Base-by-base conservation (phyloP, 805 yeast genomes). In the Starmerella tilneyi region DNA sequence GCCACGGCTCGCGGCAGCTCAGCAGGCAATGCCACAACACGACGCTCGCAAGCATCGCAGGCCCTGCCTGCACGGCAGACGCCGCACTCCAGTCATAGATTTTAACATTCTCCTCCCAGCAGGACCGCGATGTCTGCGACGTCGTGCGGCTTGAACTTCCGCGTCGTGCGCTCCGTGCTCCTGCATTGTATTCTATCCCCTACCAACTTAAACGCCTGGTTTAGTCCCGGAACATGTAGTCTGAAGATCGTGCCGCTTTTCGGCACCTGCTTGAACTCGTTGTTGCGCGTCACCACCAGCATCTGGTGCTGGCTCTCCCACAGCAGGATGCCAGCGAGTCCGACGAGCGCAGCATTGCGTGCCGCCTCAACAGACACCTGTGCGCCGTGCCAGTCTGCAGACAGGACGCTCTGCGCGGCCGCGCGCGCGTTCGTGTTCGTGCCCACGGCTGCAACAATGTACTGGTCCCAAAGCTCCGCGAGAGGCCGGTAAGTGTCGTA, bases 301-400 rank as follows among this genome's bases (percentile, higher is more conserved):
- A 84, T 80, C 48, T 74, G 72, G 52, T 77, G 76, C 59, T 81
- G 85, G 8, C 89, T 73, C 59, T 86, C 96, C 81, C 92, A 83
- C 2, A 84, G 65, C 2, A 86, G 83, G 5, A 86, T 81, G 0
- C 96, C 96, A 30, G 67, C 53, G 26, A 71, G 55, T 0, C 92
- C 94, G 7, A 79, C 68, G 45, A 74, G 57, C 41, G 75, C 71
- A 5, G 69, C 64, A 55, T 79, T 81, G 17, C 64, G 63, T n/a
- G 84, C 69, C 38, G 75, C 72, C 2, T 68, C 55, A 0, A 86
- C 86, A 12, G 68, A 69, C 12, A 85, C 46, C 33, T 62, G 59
- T n/a, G 92, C 74, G 3, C 96, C 96, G 54, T 80, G 81, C 62
- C 74, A 81, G 56, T 86, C 96, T 1, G 92, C 84, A 49, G 80